These are phyloP conservation scores for Cutaneotrichosporon cyanovorans DNA, from an alignment of 1,284 basidiomycete genomes.

Conservation along the genomic window DNA sequence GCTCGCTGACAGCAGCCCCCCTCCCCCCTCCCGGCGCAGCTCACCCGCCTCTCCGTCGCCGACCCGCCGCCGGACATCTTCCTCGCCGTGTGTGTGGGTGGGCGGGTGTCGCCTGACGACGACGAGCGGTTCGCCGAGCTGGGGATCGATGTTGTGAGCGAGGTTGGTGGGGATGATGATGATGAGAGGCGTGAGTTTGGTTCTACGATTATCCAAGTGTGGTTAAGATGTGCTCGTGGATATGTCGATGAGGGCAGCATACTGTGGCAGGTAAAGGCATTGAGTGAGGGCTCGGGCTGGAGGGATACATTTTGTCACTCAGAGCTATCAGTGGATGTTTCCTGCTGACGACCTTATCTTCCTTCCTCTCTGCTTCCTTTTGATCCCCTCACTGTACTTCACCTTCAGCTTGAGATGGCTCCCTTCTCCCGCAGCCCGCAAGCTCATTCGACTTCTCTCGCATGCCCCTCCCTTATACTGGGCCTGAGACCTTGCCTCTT, in stretches of 20 bases:
- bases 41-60: conserved; percentile 24
- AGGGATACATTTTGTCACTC: no score
- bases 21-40: conserved; percentile 19
- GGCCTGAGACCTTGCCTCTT: no score
- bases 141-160: conserved; percentile 38
- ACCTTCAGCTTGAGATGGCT: no score
- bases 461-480: no score
- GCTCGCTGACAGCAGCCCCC: conserved; percentile 3
- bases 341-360: neutral
- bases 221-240: no score
- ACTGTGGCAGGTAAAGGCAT: no score
- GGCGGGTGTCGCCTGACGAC: conserved; percentile 4
- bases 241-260: no score
- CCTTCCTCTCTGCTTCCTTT: no score
- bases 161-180: conserved; percentile 27
- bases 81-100: conserved; percentile 23
- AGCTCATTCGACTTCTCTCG: no score
- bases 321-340: neutral
- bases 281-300: no score
- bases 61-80: conserved; percentile 34
- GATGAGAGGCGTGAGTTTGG: conserved; percentile 39
- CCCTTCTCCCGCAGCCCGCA: neutral
- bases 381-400: no score
- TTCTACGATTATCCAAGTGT: no score
- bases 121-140: conserved; percentile 34